Conservation (phyloP, 2,329 filamentous ascomycete species). For the Helotiales sp. region DNA sequence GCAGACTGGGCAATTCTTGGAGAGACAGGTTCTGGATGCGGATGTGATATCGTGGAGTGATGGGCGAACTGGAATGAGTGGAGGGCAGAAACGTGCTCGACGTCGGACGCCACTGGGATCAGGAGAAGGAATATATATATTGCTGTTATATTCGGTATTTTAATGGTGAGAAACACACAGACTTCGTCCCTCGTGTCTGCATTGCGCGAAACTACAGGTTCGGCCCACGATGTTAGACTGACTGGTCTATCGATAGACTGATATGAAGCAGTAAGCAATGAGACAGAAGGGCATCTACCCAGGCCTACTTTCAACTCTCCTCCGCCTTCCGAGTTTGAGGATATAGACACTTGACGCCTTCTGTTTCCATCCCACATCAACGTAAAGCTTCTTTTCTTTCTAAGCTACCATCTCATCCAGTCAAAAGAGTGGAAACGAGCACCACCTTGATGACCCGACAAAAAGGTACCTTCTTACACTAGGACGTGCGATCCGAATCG, state of each 20-base stretch:
- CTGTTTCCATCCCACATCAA: background rate
- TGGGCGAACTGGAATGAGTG: background rate
- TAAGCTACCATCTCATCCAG: conserved; percentile 4
- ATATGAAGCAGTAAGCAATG: background rate
- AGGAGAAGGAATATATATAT: conserved; percentile 5
- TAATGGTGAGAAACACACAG: conserved; percentile 1
- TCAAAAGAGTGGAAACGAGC: conserved; percentile 6
- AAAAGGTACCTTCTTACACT: conserved; percentile 3
- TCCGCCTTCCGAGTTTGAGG: conserved; percentile 12
- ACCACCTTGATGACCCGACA: conserved; percentile 8
- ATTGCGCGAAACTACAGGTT: conserved; percentile 7
- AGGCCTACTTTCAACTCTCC: background rate
- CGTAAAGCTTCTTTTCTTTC: background rate
- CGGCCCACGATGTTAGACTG: background rate
- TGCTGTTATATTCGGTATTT: no score
- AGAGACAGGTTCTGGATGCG: background rate
- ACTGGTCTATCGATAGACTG: background rate
- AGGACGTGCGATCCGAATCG: background rate
- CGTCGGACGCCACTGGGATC: background rate
- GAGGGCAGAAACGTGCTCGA: background rate
- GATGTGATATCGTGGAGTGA: conserved; percentile 1
- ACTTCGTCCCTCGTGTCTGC: conserved; percentile 4
- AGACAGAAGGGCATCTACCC: background rate
- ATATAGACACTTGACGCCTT: background rate
- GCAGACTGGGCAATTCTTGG: conserved; percentile 4